Evolutionary conservation across 768 basidiomycete genomes (phyloP).

Genomic region (Termitomyces bulborhizus): DNA sequence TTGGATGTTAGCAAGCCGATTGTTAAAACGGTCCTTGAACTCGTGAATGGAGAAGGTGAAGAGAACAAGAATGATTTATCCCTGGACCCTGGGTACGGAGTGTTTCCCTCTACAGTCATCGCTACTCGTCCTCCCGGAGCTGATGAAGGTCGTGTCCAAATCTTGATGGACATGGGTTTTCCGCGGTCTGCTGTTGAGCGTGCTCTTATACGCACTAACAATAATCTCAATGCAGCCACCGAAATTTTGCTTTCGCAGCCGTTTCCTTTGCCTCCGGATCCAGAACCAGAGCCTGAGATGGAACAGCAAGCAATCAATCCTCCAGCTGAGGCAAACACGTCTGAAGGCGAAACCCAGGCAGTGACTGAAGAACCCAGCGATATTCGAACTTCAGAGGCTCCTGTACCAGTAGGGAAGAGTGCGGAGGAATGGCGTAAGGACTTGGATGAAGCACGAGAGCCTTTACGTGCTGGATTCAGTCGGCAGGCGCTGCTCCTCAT

Average conservation of each 20-base stretch:
- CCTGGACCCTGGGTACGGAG: slow-evolving; percentile 21
- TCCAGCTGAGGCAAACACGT: slow-evolving; percentile 15
- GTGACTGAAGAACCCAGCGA: slow-evolving; percentile 19
- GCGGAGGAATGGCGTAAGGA: slow-evolving; percentile 61
- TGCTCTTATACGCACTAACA: slow-evolving; percentile 78
- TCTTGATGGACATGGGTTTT: slow-evolving; percentile 97
- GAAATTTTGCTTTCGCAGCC: slow-evolving; percentile 83
- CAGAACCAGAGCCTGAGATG: slow-evolving; percentile 33
- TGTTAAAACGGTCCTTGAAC: slow-evolving; percentile 72
- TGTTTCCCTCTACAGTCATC: slow-evolving; percentile 17
- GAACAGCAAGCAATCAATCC: slow-evolving; percentile 14
- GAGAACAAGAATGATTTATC: slow-evolving; percentile 44
- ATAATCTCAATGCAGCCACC: slow-evolving; percentile 85
- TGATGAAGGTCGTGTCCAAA: slow-evolving; percentile 74
- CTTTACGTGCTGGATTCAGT: slow-evolving; percentile 59
- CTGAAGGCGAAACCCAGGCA: slow-evolving; percentile 22
- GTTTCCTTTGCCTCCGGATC: slow-evolving; percentile 68
- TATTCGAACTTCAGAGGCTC: slow-evolving; percentile 14
- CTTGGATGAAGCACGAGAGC: slow-evolving; percentile 60
- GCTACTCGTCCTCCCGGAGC: slow-evolving; percentile 40
- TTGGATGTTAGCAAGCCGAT: slow-evolving; percentile 69
- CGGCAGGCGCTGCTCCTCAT: slow-evolving; percentile 70
- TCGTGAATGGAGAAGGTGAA: slow-evolving; percentile 80
- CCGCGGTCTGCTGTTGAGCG: slow-evolving; percentile 80
- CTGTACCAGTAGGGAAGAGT: slow-evolving; percentile 33